Evolutionary conservation across 2,329 filamentous ascomycete species (phyloP).

Genomic region (Onygena corvina): DNA sequence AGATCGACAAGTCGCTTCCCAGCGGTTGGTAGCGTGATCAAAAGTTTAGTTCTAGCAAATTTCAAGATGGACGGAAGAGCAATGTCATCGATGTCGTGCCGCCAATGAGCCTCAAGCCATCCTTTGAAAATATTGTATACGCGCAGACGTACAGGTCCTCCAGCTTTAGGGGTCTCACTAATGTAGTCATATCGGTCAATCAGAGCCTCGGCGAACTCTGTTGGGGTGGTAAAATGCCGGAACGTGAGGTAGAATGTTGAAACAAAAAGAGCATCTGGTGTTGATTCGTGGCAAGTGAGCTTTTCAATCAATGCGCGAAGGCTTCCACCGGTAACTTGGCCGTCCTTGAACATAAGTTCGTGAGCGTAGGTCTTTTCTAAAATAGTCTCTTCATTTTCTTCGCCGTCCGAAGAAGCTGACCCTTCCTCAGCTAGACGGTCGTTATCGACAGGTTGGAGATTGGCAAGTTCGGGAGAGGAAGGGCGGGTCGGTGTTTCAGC

Average conservation of each 20-base stretch:
- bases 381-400: conserved; percentile 71
- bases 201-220: conserved; percentile 66
- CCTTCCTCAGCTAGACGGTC: conserved; percentile 52
- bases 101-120: conserved; percentile 95
- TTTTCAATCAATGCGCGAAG: conserved; percentile 86
- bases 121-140: conserved; percentile 96
- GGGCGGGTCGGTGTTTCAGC: conserved; percentile 7
- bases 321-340: conserved; percentile 85
- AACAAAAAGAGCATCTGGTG: conserved; percentile 81
- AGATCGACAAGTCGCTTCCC: conserved; percentile 71
- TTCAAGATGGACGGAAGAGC: conserved; percentile 63
- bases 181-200: conserved; percentile 89
- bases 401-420: conserved; percentile 54
- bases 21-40: conserved; percentile 57
- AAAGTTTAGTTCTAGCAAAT: conserved; percentile 67
- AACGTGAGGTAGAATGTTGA: conserved; percentile 96
- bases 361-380: conserved; percentile 85
- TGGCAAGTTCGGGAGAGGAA: conserved; percentile 52
- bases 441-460: conserved; percentile 53
- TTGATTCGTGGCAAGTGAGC: conserved; percentile 82
- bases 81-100: conserved; percentile 62
- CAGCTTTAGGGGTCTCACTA: conserved; percentile 60
- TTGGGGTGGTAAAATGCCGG: conserved; percentile 74
- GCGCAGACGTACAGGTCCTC: conserved; percentile 69
- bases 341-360: conserved; percentile 89